Conservation (phyloP, 169 alveolate genomes). For the Plasmodium reichenowi region DNA sequence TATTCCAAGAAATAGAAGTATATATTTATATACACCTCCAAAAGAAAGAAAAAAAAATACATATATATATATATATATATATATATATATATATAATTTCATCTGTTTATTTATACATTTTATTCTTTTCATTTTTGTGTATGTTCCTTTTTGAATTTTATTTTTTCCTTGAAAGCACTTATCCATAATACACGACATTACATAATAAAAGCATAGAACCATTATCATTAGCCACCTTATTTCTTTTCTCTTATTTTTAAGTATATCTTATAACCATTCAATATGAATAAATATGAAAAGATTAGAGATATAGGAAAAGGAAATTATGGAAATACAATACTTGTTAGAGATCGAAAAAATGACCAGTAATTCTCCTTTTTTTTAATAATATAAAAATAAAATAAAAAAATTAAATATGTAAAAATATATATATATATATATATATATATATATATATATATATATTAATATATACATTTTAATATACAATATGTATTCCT, state of each 20-base stretch:
- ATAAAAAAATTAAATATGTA: background rate
- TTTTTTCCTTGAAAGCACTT: no score
- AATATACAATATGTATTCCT: slow-evolving; percentile 7
- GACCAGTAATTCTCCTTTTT: slow-evolving; percentile 75
- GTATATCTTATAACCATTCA: background rate
- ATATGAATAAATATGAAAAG: slow-evolving; percentile 71
- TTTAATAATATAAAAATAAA: background rate
- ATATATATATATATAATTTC: no score
- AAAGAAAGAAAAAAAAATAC: no score
- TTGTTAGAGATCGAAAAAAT: slow-evolving; percentile 77
- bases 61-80: no score
- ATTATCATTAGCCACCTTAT: background rate
- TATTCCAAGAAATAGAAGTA: no score
- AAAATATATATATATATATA: no score
- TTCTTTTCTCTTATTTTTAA: slow-evolving; percentile 11
- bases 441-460: no score
- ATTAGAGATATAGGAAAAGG: slow-evolving; percentile 82
- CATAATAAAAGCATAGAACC: background rate
- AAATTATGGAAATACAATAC: slow-evolving; percentile 83
- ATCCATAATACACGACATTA: no score
- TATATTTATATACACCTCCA: no score
- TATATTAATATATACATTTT: no score
- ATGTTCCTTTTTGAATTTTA: no score
- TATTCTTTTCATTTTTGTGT: slow-evolving; percentile 4
- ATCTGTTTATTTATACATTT: background rate